Base-by-base conservation (phyloP, 2,329 filamentous ascomycete species). In the Aspergillus sp. region DNA sequence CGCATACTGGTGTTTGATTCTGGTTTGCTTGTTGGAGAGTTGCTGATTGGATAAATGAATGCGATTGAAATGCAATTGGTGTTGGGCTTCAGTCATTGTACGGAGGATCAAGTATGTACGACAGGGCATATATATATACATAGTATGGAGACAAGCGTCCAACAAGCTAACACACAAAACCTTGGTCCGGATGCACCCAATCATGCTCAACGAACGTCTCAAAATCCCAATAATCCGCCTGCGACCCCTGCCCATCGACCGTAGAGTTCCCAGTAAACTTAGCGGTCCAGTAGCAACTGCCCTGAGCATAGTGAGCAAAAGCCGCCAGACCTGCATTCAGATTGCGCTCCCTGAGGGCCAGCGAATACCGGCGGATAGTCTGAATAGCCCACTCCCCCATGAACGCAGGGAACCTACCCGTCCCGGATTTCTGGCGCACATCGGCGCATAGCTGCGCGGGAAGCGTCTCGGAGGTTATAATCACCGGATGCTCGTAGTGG, bases 361-460 rank as follows among this genome's bases (percentile, higher is more conserved):
- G 42, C 7, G 45, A 46, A 30, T 59, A 60, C 26, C 43, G 42
- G 7, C 30, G 46, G 26, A 42, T 47, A 8, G 54, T 43, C 32
- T 59, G 46, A 7, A 62, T 56, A 3, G 55, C 46, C 57, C 56
- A 59, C 45, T 59, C 57, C 8, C 50, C 56, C 7, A 59, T 51
- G 45, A 57, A 60, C 8, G 51, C 54, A 6, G 56, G 57, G 38
- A 60, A 55, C 36, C 52, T 53, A 4, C 51, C 52, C 44, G 52
- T 52, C 1, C 52, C 52, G 8, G 45, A 42, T 5, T 46, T 52
- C 0, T 10, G 39, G 29, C 44, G 41, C 3, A 54, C 55, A 48
- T 62, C 56, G 2, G 41, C 38, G 19, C 49, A 53, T 5, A 62
- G 48, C 29, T 48, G 55, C 3, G 27, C 29, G 0, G 54, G 47